Evolutionary conservation across 768 basidiomycete species (phyloP).

Genomic region (Megacollybia marginata): DNA sequence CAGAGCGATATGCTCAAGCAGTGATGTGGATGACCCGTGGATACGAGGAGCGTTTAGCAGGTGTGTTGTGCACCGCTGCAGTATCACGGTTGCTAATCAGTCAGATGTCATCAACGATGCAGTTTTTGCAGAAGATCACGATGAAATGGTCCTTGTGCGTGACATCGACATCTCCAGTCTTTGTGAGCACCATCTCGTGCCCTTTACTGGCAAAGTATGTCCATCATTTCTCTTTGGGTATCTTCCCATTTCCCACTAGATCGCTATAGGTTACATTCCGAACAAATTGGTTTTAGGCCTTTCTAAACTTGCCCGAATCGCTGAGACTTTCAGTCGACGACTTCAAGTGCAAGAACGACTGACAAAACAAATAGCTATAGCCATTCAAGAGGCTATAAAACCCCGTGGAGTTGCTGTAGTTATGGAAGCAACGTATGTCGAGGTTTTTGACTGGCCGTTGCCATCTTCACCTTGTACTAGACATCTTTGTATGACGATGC

Average conservation of each 20-base stretch:
- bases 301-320: conserved; percentile 94
- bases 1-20: conserved; percentile 93
- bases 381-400: conserved; percentile 97
- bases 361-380: conserved; percentile 95
- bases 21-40: conserved; percentile 99
- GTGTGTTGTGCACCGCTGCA: conserved; percentile 29
- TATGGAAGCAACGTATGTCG: conserved; percentile 91
- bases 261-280: conserved; percentile 97
- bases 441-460: conserved; percentile 6
- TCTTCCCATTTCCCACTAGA: conserved; percentile 36
- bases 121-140: conserved; percentile 97
- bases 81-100: conserved; percentile 4
- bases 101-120: conserved; percentile 98
- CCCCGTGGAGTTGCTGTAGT: conserved; percentile 98
- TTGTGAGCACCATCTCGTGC: conserved; percentile 98
- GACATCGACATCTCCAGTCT: conserved; percentile 97
- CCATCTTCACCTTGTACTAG: conserved; percentile 29
- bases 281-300: conserved; percentile 90
- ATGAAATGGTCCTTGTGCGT: conserved; percentile 97
- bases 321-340: conserved; percentile 93
- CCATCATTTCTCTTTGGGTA: not conserved
- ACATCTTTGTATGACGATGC: conserved; percentile 99
- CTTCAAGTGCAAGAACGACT: conserved; percentile 97
- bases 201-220: conserved; percentile 92
- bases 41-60: conserved; percentile 91